Percentiles rank a stretch among this genome's conserved stretches.
phyloP scores from a whole-genome alignment of 2,329 filamentous ascomycete genomes.

The Colletotrichum sp. region DNA sequence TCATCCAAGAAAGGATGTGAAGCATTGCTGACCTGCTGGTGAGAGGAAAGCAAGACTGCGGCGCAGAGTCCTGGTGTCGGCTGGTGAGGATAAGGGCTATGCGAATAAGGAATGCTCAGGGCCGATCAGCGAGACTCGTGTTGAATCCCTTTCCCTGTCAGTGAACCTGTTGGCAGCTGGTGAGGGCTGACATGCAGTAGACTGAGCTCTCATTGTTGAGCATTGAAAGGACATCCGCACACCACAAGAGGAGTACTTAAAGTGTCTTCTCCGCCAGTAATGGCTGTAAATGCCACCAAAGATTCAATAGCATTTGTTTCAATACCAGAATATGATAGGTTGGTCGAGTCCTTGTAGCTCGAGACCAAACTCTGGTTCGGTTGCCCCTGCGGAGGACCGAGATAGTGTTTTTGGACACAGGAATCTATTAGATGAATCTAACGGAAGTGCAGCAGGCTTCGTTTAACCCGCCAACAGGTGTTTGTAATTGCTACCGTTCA shows the following conservation, averaged over 20 bases:
- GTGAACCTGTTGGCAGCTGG: neutral
- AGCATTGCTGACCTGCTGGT: too few relatives aligned
- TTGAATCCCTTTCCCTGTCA: neutral
- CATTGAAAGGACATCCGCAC: neutral
- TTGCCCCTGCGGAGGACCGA: neutral
- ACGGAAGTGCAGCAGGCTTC: neutral
- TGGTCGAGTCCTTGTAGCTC: neutral
- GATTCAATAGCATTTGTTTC: accelerated
- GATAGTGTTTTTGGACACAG: neutral
- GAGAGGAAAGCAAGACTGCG: too few relatives aligned
- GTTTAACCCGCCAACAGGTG: neutral
- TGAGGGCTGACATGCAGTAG: neutral
- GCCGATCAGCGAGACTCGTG: too few relatives aligned
- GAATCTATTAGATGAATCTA: neutral
- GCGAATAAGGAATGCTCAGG: neutral
- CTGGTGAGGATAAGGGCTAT: too few relatives aligned
- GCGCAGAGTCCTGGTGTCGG: too few relatives aligned
- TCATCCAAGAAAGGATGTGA: too few relatives aligned
- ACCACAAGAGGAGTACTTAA: neutral
- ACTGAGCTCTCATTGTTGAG: neutral
- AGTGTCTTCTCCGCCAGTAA: too few relatives aligned
- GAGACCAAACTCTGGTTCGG: neutral
- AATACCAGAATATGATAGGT: neutral
- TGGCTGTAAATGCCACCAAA: neutral
- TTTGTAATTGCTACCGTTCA: neutral